Evolutionary conservation across 768 basidiomycete genomes (phyloP).

Genomic region (Mycena crocata): DNA sequence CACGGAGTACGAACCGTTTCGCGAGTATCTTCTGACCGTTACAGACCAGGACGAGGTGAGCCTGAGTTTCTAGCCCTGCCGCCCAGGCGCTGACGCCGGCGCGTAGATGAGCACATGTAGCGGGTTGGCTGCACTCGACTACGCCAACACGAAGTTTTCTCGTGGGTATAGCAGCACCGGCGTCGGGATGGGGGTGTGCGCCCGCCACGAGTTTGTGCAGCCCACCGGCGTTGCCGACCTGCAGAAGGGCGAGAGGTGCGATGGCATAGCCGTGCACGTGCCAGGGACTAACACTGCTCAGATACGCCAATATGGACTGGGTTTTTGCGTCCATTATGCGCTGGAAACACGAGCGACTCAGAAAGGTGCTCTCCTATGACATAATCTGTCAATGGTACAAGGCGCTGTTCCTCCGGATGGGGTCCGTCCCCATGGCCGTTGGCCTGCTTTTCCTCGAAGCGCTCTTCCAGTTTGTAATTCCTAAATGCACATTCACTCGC

Average conservation of each 20-base stretch:
- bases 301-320: slow-evolving; percentile 40
- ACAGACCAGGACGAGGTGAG: slow-evolving; percentile 28
- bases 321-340: slow-evolving; percentile 27
- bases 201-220: slow-evolving; percentile 28
- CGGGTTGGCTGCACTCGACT: slow-evolving; percentile 26
- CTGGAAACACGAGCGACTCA: background rate
- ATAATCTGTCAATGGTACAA: slow-evolving; percentile 45
- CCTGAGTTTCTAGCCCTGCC: background rate
- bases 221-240: slow-evolving; percentile 32
- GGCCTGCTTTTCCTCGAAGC: slow-evolving; percentile 40
- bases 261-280: background rate
- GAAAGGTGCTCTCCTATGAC: slow-evolving; percentile 42
- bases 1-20: background rate
- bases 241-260: slow-evolving; percentile 12
- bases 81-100: slow-evolving; percentile 29
- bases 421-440: slow-evolving; percentile 36
- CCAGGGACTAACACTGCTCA: background rate
- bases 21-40: slow-evolving; percentile 5
- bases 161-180: slow-evolving; percentile 25
- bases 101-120: slow-evolving; percentile 32
- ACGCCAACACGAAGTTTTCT: slow-evolving; percentile 30
- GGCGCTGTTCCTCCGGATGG: background rate
- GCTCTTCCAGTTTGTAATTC: slow-evolving; percentile 28
- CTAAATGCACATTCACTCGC: slow-evolving; percentile 35
- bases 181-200: slow-evolving; percentile 27